Percentiles rank a stretch among this genome's conserved stretches.
phyloP scores from a whole-genome alignment of 164 flowering plant species.

The Dillenia suffruticosa region DNA sequence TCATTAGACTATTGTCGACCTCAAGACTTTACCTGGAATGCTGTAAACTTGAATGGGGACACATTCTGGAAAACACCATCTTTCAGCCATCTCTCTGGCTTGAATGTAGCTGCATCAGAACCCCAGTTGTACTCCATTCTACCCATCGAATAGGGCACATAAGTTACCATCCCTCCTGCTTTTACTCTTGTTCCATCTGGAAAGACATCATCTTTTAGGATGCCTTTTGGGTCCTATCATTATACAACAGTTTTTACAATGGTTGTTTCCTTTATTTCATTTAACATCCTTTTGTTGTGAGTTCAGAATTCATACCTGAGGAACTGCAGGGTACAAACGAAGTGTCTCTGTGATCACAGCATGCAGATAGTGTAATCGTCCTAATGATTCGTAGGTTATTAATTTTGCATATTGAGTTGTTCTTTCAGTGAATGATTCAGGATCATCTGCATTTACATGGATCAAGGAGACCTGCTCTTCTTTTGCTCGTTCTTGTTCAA shows the following conservation, averaged over 20 bases:
- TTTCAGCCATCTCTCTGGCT: slow-evolving; percentile 89
- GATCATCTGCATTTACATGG: slow-evolving; percentile 28
- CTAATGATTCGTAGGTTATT: slow-evolving; percentile 71
- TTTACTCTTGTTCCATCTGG: slow-evolving; percentile 88
- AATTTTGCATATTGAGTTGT: slow-evolving; percentile 51
- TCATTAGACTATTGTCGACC: neutral
- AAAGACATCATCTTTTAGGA: slow-evolving; percentile 74
- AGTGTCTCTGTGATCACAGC: slow-evolving; percentile 91
- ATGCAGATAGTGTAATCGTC: slow-evolving; percentile 62
- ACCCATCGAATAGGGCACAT: slow-evolving; percentile 94
- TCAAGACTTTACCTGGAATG: slow-evolving; percentile 59
- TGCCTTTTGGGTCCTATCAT: slow-evolving; percentile 81
- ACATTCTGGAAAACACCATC: slow-evolving; percentile 72
- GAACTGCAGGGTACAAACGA: slow-evolving; percentile 90
- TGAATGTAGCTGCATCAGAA: slow-evolving; percentile 66
- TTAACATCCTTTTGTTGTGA: neutral
- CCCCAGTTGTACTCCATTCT: slow-evolving; percentile 98
- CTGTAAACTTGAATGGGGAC: slow-evolving; percentile 94
- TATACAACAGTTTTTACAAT: too few relatives aligned
- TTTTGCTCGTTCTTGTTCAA: slow-evolving; percentile 51
- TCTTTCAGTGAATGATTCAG: slow-evolving; percentile 47
- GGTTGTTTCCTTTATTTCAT: too few relatives aligned
- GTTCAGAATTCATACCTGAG: slow-evolving; percentile 52
- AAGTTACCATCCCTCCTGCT: slow-evolving; percentile 94
- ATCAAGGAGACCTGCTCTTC: slow-evolving; percentile 50